Base-by-base conservation (phyloP, 1,284 basidiomycete genomes). In the Cutaneotrichosporon arboriforme region DNA sequence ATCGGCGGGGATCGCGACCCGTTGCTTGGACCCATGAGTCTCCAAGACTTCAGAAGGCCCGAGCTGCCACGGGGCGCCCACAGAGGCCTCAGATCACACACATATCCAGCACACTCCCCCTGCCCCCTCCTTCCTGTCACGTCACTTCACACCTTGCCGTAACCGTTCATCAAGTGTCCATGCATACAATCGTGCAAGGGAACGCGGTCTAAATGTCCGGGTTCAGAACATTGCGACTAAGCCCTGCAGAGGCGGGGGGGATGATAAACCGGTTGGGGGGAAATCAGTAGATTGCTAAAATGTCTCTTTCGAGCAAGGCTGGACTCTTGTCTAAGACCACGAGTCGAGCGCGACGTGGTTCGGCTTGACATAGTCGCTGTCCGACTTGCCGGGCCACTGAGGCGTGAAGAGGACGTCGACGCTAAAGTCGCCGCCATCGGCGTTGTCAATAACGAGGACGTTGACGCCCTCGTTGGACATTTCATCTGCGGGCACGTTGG, bases 361-460 rank as follows among this genome's bases (percentile, higher is more conserved):
- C 10, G 78, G 68, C 7, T 83, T 86, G 64, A 83, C 80, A 72
- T 81, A 85, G 66, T 81, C 81, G 64, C 78, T 78, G 42, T 79
- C 66, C 41, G 77, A 72, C 69, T 83, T 71, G 61, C 81, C 85
- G 61, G 81, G 62, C 88, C 90, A 85, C 70, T 92, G 88, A 20
- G 91, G 90, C 70, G 83, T 90, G 78, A 93, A 86, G 68, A 93
- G 69, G 54, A 92, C 83, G 75, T 90, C 81, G 46, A 90, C 72
- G 36, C 76, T 88, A 72, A 87, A 84, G n/a, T 86, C 87, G 26
- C 85, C 83, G 22, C 57, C 61, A 1, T 81, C 78, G 15, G 96
- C 69, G 59, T 78, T 79, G 46, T 64, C 61, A 70, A 97, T 86
- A 62, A 80, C 80, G 43, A 98, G 77, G 15, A 94, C 90, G 9